Evolutionary conservation across 176 grass and related monocot genomes (phyloP).

Genomic region (Carex parvula): DNA sequence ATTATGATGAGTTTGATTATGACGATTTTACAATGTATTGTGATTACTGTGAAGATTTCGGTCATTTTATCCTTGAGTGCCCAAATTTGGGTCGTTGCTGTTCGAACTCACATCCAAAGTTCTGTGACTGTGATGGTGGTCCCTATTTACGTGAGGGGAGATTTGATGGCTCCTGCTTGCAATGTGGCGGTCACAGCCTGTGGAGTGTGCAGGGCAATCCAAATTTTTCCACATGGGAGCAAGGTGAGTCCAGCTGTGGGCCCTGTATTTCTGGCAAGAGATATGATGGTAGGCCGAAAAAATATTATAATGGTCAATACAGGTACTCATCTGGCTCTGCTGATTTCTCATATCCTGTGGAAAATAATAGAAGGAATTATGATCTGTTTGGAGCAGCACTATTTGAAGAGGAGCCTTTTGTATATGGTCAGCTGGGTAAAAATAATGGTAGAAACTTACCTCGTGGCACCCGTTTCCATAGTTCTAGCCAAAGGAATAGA

Average conservation of each 20-base stretch:
- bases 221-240: not conserved
- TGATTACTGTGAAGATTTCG: not conserved
- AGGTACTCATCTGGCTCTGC: not conserved
- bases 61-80: conserved; percentile 10
- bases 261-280: not conserved
- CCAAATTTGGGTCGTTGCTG: not conserved
- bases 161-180: conserved; percentile 8
- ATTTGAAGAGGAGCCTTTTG: not conserved
- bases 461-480: not conserved
- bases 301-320: not conserved
- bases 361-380: not conserved
- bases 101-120: not conserved
- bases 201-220: not conserved
- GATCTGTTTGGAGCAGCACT: not conserved
- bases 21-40: conserved; percentile 10
- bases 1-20: not conserved
- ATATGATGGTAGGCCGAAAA: not conserved
- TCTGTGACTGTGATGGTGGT: conserved; percentile 5
- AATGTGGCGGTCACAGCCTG: not conserved
- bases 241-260: not conserved
- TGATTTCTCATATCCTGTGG: not conserved
- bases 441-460: not conserved
- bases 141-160: not conserved
- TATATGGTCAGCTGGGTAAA: not conserved
- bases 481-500: not conserved